Percentiles rank a stretch among this genome's conserved stretches.
Evolutionary conservation across 257 asterid genomes (phyloP).

Genomic region (Rubia yunnanensis): DNA sequence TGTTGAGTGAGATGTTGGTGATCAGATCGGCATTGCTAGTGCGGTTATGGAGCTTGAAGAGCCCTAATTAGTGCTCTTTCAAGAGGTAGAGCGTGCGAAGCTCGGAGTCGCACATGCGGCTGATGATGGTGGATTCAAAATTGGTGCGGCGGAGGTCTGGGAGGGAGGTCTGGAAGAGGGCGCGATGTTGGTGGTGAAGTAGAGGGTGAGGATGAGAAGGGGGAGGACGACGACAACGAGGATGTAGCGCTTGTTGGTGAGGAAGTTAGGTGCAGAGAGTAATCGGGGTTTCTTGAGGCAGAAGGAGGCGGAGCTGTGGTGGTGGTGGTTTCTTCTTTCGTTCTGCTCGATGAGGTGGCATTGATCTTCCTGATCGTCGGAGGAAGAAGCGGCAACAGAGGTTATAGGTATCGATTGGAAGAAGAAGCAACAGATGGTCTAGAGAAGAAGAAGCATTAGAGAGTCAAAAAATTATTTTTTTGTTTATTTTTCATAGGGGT

Average conservation of each 20-base stretch:
- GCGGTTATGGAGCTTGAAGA: conserved; percentile 56
- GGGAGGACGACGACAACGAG: conserved; percentile 50
- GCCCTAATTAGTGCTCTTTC: conserved; percentile 66
- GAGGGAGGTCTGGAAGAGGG: conserved; percentile 38
- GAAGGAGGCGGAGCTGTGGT: conserved; percentile 18
- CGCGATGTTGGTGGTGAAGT: conserved; percentile 49
- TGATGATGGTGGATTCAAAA: conserved; percentile 15
- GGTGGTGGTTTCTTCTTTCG: conserved; percentile 26
- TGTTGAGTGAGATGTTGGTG: no score
- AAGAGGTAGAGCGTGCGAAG: conserved; percentile 63
- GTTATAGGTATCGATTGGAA: no score
- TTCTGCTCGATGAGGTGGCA: conserved; percentile 52
- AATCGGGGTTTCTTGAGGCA: conserved; percentile 24
- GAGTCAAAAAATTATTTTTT: no score
- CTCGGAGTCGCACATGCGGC: conserved; percentile 81
- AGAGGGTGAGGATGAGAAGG: conserved; percentile 40
- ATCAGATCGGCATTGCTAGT: no score
- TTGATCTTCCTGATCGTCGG: conserved; percentile 86
- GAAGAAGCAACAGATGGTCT: no score
- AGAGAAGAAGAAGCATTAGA: no score
- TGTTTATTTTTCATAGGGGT: no score
- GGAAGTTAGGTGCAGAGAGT: conserved; percentile 24
- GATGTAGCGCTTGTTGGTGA: conserved; percentile 47
- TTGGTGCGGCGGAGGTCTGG: conserved; percentile 13
- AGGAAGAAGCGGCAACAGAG: conserved; percentile 17